phyloP scores from a whole-genome alignment of 208 protist species.

The Leptomonas pyrrhocoris region DNA sequence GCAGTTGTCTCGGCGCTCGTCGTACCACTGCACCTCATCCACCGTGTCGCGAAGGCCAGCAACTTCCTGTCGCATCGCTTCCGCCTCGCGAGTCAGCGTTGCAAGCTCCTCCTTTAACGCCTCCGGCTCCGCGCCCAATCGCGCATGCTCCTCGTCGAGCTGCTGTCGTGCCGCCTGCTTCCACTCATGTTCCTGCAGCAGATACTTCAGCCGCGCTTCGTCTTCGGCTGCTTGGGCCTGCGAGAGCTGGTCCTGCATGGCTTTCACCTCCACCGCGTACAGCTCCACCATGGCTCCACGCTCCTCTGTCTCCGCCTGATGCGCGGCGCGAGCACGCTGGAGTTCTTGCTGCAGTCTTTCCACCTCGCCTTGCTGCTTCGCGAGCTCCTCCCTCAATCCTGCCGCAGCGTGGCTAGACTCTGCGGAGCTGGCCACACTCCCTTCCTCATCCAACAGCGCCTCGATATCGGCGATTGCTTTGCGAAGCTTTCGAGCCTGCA shows the following conservation, averaged over 20 bases:
- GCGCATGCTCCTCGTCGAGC: neutral
- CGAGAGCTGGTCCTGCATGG: neutral
- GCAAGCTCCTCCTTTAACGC: too few relatives aligned
- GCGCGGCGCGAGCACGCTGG: too few relatives aligned
- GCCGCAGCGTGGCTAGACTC: neutral
- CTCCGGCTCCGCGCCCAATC: too few relatives aligned
- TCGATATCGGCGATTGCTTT: neutral
- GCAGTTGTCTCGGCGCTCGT: conserved; percentile 21
- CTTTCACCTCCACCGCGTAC: too few relatives aligned
- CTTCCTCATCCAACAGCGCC: neutral
- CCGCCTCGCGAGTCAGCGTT: neutral
- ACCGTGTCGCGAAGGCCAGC: neutral
- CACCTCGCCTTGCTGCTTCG: too few relatives aligned
- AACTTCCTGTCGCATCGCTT: neutral
- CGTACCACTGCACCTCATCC: conserved; percentile 20
- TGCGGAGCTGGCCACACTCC: conserved; percentile 3
- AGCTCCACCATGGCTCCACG: too few relatives aligned
- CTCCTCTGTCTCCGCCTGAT: too few relatives aligned
- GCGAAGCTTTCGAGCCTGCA: neutral
- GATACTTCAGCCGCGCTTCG: neutral
- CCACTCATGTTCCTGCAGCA: neutral
- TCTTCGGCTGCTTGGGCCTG: neutral
- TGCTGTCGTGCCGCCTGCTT: conserved; percentile 1
- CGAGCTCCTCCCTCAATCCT: conserved; percentile 2
- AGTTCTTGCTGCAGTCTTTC: too few relatives aligned